Percentiles rank a stretch among this genome's conserved stretches.
Evolutionary conservation across 2,329 filamentous ascomycete genomes (phyloP).

Genomic region (Fusarium papillatum): DNA sequence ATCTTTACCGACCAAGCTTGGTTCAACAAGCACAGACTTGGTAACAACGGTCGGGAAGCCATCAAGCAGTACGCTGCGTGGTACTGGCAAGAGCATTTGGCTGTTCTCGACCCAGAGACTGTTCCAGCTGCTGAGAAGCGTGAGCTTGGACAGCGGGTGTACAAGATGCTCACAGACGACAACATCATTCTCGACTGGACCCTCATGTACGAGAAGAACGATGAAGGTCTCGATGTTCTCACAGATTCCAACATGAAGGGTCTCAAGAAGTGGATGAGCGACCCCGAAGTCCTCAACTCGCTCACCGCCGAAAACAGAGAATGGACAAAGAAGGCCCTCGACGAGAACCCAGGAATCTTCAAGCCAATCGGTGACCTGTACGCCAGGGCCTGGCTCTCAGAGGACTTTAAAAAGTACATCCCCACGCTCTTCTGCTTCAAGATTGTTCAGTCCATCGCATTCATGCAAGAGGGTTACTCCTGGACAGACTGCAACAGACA

Average conservation of each 20-base stretch:
- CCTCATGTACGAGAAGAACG: slow-evolving; percentile 54
- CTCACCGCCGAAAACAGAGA: slow-evolving; percentile 45
- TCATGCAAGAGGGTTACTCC: slow-evolving; percentile 53
- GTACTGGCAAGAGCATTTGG: slow-evolving; percentile 60
- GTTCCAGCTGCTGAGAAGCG: slow-evolving; percentile 48
- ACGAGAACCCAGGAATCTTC: slow-evolving; percentile 48
- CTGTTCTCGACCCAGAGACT: slow-evolving; percentile 46
- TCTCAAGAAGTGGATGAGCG: slow-evolving; percentile 52
- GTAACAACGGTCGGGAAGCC: slow-evolving; percentile 42
- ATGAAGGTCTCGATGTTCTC: slow-evolving; percentile 58
- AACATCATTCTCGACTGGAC: slow-evolving; percentile 56
- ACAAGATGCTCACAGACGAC: slow-evolving; percentile 54
- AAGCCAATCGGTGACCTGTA: slow-evolving; percentile 55
- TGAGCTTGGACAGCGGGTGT: slow-evolving; percentile 49
- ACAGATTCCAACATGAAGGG: slow-evolving; percentile 54
- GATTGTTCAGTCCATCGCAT: slow-evolving; percentile 57
- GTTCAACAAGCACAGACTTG: slow-evolving; percentile 46
- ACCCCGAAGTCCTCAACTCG: slow-evolving; percentile 47
- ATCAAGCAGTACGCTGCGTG: slow-evolving; percentile 57
- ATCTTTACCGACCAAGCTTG: slow-evolving; percentile 53
- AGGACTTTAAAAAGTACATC: slow-evolving; percentile 51
- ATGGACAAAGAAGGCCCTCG: slow-evolving; percentile 47
- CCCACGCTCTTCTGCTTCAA: slow-evolving; percentile 58
- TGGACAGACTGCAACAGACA: slow-evolving; percentile 53
- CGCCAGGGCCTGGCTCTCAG: slow-evolving; percentile 54